phyloP scores from a whole-genome alignment of 2,329 filamentous ascomycete species.

The Monosporascus sp. region DNA sequence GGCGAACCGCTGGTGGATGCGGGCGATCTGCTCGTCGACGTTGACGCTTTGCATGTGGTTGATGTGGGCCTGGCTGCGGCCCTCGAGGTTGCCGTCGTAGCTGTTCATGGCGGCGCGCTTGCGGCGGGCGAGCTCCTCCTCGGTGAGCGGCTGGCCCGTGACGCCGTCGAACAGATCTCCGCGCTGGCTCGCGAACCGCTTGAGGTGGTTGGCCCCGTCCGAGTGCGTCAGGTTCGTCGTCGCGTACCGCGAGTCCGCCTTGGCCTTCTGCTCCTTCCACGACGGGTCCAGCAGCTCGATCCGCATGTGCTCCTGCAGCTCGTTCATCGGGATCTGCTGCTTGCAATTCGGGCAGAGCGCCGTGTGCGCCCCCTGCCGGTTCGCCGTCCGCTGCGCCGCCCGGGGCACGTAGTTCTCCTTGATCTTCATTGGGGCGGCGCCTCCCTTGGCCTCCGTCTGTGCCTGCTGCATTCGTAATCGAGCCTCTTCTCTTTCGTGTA shows the following conservation, averaged over 20 bases:
- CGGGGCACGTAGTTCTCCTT: slow-evolving; percentile 88
- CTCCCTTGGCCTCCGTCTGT: slow-evolving; percentile 70
- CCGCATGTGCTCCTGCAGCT: slow-evolving; percentile 88
- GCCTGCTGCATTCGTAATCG: slow-evolving; percentile 66
- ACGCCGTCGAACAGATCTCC: slow-evolving; percentile 79
- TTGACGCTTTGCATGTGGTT: slow-evolving; percentile 64
- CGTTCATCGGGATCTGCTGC: slow-evolving; percentile 79
- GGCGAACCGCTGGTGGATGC: slow-evolving; percentile 52
- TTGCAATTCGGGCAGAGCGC: slow-evolving; percentile 90
- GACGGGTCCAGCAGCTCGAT: slow-evolving; percentile 91
- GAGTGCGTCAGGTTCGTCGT: slow-evolving; percentile 81
- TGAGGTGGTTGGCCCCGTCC: slow-evolving; percentile 90
- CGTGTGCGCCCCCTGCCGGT: slow-evolving; percentile 59
- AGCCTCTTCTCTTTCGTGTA: slow-evolving; percentile 58
- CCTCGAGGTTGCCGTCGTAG: slow-evolving; percentile 62
- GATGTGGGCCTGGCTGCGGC: slow-evolving; percentile 48
- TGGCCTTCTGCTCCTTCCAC: slow-evolving; percentile 94
- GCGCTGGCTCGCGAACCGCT: slow-evolving; percentile 85
- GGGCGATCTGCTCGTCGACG: slow-evolving; percentile 79
- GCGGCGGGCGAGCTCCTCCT: slow-evolving; percentile 69
- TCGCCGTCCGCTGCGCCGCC: slow-evolving; percentile 67
- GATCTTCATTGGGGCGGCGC: slow-evolving; percentile 75
- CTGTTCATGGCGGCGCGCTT: slow-evolving; percentile 67
- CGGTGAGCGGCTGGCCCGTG: slow-evolving; percentile 62
- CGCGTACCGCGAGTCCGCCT: slow-evolving; percentile 76